Evolutionary conservation across 495 filamentous ascomycete species (phyloP), one percentile per base, ranked within the genome.

Genomic region (Paragyromitra xinjiangensis): DNA sequence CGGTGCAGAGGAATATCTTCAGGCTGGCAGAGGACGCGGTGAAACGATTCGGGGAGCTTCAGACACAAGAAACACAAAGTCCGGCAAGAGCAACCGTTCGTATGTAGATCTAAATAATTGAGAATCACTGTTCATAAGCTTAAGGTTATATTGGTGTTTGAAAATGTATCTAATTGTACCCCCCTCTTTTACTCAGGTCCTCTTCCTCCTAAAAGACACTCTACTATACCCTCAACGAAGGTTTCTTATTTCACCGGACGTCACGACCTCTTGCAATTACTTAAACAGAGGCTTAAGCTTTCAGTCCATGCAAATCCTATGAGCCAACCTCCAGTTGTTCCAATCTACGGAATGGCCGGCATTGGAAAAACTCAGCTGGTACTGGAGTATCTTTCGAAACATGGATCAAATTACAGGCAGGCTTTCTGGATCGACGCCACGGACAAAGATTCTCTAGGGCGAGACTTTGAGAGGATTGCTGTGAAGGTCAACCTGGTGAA

Each of bases 371-470:
- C 73, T 16, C 53, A 71, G 34, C 44, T 71, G 29, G 55, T 61
- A 16, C 16, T 71, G n/a, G 34, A 64, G 62, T 71, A 71, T 56
- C 61, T 58, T 14, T 76, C 58, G 19, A 58, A 12, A 50, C 61
- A 67, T 19, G 3, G 24, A 7, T 16, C 19, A 26, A 26, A 72
- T 1, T 77, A 73, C 29, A 16, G 16, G 8, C 26, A 59, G 6
- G 22, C 68, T 56, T 62, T 73, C 63, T 78, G 50, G 69, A 45
- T 78, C 16, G 64, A 75, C 12, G 53, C 51, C 22, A 75, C 29
- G 11, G 53, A 68, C 24, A 29, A 37, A 0, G 19, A 51, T 19
- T 68, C 64, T 1, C 50, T 53, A 8, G 19, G n/a, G n/a, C 19
- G 19, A 8, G 50, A 53, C 50, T 53, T 53, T 6, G 6, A 53